Conservation (phyloP, 2,329 filamentous ascomycete species). For the Penicillium verrucosum region DNA sequence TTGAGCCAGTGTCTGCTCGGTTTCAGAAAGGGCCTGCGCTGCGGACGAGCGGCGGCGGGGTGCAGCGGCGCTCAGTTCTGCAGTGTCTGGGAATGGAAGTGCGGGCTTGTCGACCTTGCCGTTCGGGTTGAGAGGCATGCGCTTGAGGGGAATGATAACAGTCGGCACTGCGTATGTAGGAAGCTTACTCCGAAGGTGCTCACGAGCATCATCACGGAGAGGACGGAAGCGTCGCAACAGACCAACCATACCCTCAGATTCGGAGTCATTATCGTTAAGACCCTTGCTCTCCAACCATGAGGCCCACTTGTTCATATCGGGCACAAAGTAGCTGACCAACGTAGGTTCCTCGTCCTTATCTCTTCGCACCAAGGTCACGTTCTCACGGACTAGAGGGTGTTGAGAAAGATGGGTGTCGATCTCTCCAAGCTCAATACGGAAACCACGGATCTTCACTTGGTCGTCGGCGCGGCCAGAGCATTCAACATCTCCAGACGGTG, state of each 20-base stretch:
- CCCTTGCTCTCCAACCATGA: conserved; percentile 60
- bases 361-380: conserved; percentile 78
- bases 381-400: conserved; percentile 74
- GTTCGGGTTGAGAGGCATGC: conserved; percentile 78
- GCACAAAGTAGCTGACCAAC: conserved; percentile 86
- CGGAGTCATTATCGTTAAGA: conserved; percentile 51
- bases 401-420: conserved; percentile 81
- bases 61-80: conserved; percentile 59
- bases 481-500: conserved; percentile 67
- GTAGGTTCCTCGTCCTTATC: conserved; percentile 82
- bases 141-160: conserved; percentile 68
- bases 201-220: conserved; percentile 58
- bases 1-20: conserved; percentile 64
- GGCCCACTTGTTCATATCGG: conserved; percentile 71
- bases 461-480: conserved; percentile 78
- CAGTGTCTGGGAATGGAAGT: conserved; percentile 75
- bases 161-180: conserved; percentile 73
- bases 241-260: conserved; percentile 49
- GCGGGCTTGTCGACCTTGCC: conserved; percentile 78
- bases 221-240: conserved; percentile 61
- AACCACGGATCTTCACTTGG: conserved; percentile 94
- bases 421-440: conserved; percentile 90
- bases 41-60: conserved; percentile 50
- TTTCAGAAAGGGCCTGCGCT: conserved; percentile 50
- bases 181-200: conserved; percentile 68